Evolutionary conservation across 202 grass and related monocot species (phyloP), one percentile per base, ranked within the genome.

Genomic region (Carex sylvatica): DNA sequence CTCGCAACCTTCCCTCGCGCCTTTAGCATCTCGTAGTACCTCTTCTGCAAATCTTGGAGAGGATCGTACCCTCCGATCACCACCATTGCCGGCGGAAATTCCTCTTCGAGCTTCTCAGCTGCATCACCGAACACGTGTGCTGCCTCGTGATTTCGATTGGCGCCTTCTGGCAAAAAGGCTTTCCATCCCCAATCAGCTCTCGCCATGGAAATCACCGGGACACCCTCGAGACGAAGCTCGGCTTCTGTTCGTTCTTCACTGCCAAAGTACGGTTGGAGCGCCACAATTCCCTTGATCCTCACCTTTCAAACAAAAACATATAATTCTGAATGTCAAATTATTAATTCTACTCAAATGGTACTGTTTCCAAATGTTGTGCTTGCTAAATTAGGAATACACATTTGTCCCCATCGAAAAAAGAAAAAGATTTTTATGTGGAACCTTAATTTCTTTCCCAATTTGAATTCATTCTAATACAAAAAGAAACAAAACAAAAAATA

Each of bases 221-320:
- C 91, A 0, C 88, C 90, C 40, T 51, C 22, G 4, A 97, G 87
- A 0, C 90, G 87, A 30, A 89, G 74, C 85, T 97, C 94, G 0
- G 94, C 35, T 0, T 84, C 78, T 38, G 92, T 97, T 15, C 94
- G 75, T 87, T 94, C 94, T 86, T 94, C 90, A 4, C 94, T 91
- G 12, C 89, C 94, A 82, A 94, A 97, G 89, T 85, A 97, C 2
- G 94, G 89, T 87, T 97, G 91, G 82, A 97, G 87, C 10, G 83
- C 82, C 18, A 97, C 26, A 51, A 97, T 24, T 2, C 94, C 94
- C 0, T 16, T 40, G 36, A 97, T 15, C 3, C 91, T 66, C 26
- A 85, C 61, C 61, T 58, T 79, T 38, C 3, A 30, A 44, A 46
- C 12, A 12, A 80, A 46, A 80, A 24, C 14, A 80, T 63, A 22